Percentiles rank a stretch among this genome's conserved stretches.
These are phyloP conservation scores for Coelastrella sp. DNA, from an alignment of 139 green algal species.

Conservation along the genomic window DNA sequence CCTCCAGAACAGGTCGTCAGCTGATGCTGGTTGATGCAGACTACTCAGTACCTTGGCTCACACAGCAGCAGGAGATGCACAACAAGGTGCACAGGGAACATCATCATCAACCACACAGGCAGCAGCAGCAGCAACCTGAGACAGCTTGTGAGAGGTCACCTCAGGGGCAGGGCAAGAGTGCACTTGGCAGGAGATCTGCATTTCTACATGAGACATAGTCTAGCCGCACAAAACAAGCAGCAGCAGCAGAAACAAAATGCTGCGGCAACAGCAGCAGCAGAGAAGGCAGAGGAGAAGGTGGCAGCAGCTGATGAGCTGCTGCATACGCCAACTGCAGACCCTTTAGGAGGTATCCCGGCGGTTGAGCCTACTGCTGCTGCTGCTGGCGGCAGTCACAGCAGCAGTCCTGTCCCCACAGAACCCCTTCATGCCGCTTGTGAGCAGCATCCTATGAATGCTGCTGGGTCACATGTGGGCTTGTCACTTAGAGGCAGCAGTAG, in stretches of 20 bases:
- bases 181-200: slow-evolving; percentile 90
- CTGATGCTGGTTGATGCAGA: slow-evolving; percentile 40
- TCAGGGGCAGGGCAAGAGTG: slow-evolving; percentile 78
- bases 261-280: slow-evolving; percentile 43
- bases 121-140: slow-evolving; percentile 72
- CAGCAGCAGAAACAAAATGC: slow-evolving; percentile 40
- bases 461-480: too few species aligned
- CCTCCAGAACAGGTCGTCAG: slow-evolving; percentile 29
- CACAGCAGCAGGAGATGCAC: slow-evolving; percentile 37
- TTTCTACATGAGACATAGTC: slow-evolving; percentile 96
- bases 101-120: too few species aligned
- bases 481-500: too few species aligned
- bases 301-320: slow-evolving; percentile 12
- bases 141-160: slow-evolving; percentile 84
- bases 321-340: neutral
- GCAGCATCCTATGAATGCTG: too few species aligned
- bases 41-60: slow-evolving; percentile 11
- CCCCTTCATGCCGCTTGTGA: too few species aligned
- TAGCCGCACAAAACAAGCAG: too few species aligned
- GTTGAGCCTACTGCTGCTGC: too few species aligned
- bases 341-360: neutral
- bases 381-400: too few species aligned
- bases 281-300: neutral
- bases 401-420: too few species aligned
- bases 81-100: neutral